Base-by-base conservation (phyloP, 164 flowering plant species). In the Umbellularia californica region DNA sequence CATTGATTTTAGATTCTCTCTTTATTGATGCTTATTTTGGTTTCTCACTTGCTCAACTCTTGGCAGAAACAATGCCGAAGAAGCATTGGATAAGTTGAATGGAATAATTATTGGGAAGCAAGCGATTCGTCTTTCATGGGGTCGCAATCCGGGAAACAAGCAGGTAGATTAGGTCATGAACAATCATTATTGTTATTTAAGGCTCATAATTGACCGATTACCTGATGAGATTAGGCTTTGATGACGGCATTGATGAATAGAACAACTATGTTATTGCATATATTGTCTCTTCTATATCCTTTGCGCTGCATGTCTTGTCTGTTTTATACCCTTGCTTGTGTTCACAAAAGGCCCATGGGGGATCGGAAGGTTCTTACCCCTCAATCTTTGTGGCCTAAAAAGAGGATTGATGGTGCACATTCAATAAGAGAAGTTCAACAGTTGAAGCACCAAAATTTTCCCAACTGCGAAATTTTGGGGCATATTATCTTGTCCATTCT, bases 91-190 rank as follows among this genome's bases (percentile, higher is more conserved):
- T 81, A 89, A 85, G 68, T 79, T 94, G 83, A 92, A 86, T 77
- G 97, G 97, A 22, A 79, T 92, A 3, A 83, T 84, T 7, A 92
- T 94, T 62, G 97, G 98, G 22, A 90, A 91, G 78, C 95, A 91
- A 80, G 89, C 93, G 1, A 92, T 92, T 50, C 93, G 97, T 10
- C 95, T 94, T 77, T 92, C 98, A 68, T 94, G 98, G 98, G 98
- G 98, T 50, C 97, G 97, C 23, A 94, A 89, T 81, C 91, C 95
- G 71, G 98, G 89, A 50, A 94, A 90, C 79, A 94, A 90, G 82
- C 97, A 92, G 95, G 98, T 82, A 78, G 51, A 35, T 6, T 64
- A 24, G 67, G 5, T 64, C 17, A 64, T 64, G 5, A 3, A 55
- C 17, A 17, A 11, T 55, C 12, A 13, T 55, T 5, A 55, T 41